phyloP scores from a whole-genome alignment of 306 rosid species.

The Myrica gale region DNA sequence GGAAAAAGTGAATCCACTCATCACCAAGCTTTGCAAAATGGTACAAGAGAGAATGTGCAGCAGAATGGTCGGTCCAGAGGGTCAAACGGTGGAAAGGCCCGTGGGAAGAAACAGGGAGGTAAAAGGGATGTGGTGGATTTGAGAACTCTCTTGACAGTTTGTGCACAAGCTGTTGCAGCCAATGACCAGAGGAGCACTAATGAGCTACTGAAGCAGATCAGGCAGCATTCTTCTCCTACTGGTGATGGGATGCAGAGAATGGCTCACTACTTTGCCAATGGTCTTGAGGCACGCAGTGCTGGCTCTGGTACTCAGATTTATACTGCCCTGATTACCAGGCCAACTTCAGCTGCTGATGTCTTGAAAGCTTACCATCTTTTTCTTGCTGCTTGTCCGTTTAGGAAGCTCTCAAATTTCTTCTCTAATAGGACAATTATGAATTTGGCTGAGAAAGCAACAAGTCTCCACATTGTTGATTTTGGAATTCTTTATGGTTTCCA shows the following conservation, averaged over 20 bases:
- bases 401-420: slow-evolving; percentile 34
- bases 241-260: slow-evolving; percentile 44
- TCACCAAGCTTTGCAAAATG: slow-evolving; percentile 28
- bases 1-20: slow-evolving; percentile 23
- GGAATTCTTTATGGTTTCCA: slow-evolving; percentile 40
- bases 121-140: slow-evolving; percentile 38
- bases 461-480: slow-evolving; percentile 39
- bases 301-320: slow-evolving; percentile 37
- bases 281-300: slow-evolving; percentile 43
- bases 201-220: slow-evolving; percentile 38
- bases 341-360: slow-evolving; percentile 37
- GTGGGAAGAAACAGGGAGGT: slow-evolving; percentile 35
- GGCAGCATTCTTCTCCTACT: slow-evolving; percentile 32
- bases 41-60: slow-evolving; percentile 21
- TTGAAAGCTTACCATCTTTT: slow-evolving; percentile 44
- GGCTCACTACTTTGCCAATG: slow-evolving; percentile 41
- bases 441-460: slow-evolving; percentile 34
- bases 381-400: slow-evolving; percentile 41
- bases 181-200: slow-evolving; percentile 26
- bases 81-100: slow-evolving; percentile 25
- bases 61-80: slow-evolving; percentile 33
- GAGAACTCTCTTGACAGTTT: slow-evolving; percentile 35
- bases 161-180: slow-evolving; percentile 43
- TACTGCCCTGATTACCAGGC: slow-evolving; percentile 36
- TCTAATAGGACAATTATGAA: slow-evolving; percentile 39